These are phyloP conservation scores for Monosporascus sp. DNA, from an alignment of 2,329 filamentous ascomycete genomes.

Conservation along the genomic window DNA sequence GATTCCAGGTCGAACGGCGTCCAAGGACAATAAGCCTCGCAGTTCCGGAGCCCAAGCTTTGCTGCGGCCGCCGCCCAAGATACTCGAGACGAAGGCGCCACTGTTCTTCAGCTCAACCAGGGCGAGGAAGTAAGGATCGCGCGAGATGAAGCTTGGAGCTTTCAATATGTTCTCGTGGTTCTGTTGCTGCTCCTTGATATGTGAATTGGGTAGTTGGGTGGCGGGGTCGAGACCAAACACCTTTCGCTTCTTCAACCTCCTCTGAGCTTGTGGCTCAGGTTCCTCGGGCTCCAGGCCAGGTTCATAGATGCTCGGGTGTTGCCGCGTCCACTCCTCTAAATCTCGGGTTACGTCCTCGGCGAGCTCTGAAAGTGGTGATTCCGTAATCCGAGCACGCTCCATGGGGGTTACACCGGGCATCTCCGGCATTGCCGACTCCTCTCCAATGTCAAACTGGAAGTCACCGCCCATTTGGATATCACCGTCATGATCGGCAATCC, in stretches of 20 bases:
- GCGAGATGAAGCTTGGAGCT: slow-evolving; percentile 74
- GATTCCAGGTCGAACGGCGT: slow-evolving; percentile 67
- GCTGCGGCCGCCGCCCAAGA: slow-evolving; percentile 75
- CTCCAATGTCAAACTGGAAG: slow-evolving; percentile 57
- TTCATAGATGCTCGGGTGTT: slow-evolving; percentile 56
- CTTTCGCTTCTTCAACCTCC: slow-evolving; percentile 74
- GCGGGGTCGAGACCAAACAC: slow-evolving; percentile 75
- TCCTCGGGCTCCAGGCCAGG: slow-evolving; percentile 52
- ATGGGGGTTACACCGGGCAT: slow-evolving; percentile 41
- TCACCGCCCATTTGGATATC: slow-evolving; percentile 60
- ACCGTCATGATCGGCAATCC: slow-evolving; percentile 59
- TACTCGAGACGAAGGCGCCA: slow-evolving; percentile 81
- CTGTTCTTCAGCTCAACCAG: slow-evolving; percentile 89
- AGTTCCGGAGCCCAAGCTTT: slow-evolving; percentile 87
- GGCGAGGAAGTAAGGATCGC: slow-evolving; percentile 79
- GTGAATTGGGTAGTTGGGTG: slow-evolving; percentile 67
- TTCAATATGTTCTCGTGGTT: slow-evolving; percentile 84
- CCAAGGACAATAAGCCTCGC: slow-evolving; percentile 83
- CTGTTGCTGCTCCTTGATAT: slow-evolving; percentile 81
- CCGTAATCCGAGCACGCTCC: slow-evolving; percentile 57
- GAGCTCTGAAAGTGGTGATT: slow-evolving; percentile 66
- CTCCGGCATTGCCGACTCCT: slow-evolving; percentile 52
- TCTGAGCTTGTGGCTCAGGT: slow-evolving; percentile 62
- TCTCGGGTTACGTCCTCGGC: slow-evolving; percentile 57
- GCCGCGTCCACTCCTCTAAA: slow-evolving; percentile 52